These are phyloP conservation scores for Myxozyma monticola DNA, from an alignment of 805 yeast species.

Conservation along the genomic window DNA sequence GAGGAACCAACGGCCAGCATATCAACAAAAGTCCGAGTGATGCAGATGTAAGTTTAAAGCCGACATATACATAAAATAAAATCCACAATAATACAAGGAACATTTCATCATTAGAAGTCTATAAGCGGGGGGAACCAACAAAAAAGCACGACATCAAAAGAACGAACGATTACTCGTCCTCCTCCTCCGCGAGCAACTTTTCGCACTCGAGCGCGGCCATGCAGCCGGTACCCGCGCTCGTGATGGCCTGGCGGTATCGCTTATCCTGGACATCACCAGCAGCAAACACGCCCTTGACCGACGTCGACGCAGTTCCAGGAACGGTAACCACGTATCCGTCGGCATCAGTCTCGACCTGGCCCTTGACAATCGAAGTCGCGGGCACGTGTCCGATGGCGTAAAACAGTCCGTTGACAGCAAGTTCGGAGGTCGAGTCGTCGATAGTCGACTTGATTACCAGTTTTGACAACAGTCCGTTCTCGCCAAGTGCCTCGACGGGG, in stretches of 20 bases:
- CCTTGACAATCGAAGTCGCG: conserved; percentile 78
- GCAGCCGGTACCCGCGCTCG: conserved; percentile 99
- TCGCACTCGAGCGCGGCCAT: conserved; percentile 98
- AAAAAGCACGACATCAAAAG: too few relatives aligned
- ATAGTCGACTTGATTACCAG: conserved; percentile 68
- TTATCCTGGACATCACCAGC: conserved; percentile 99
- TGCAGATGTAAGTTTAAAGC: too few relatives aligned
- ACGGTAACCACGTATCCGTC: conserved; percentile 84
- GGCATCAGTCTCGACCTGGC: conserved; percentile 78
- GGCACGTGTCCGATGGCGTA: conserved; percentile 98
- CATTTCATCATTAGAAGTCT: too few relatives aligned
- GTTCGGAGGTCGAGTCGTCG: conserved; percentile 65
- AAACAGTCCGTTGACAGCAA: conserved; percentile 87
- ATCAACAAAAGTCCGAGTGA: too few relatives aligned
- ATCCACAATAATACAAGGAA: too few relatives aligned
- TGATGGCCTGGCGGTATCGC: conserved; percentile 96
- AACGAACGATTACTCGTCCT: conserved; percentile 26
- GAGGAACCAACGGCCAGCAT: too few relatives aligned
- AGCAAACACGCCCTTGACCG: conserved; percentile 89
- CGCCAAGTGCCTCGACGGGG: conserved; percentile 87
- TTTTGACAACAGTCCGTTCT: conserved; percentile 74
- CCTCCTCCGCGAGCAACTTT: conserved; percentile 66
- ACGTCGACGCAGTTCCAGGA: conserved; percentile 86
- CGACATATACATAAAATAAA: too few relatives aligned
- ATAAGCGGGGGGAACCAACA: too few relatives aligned